Conservation (phyloP, 768 basidiomycete genomes). For the Tremella fuciformis region DNA sequence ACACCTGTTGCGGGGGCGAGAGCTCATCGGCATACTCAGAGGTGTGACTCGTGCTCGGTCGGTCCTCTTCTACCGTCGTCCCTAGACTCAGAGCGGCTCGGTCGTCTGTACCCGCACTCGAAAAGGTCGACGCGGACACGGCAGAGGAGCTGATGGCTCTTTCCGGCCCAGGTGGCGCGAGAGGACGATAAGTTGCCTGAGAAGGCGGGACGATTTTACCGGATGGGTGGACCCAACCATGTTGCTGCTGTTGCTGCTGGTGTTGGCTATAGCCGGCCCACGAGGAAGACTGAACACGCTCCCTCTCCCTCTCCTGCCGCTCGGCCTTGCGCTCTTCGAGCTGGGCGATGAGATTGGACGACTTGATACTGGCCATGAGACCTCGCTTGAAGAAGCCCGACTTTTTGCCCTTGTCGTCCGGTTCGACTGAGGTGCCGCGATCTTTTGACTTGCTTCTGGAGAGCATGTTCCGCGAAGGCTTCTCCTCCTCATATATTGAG, state of each 20-base stretch:
- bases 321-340: constrained; percentile 32
- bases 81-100: background rate
- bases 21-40: background rate
- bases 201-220: background rate
- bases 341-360: constrained; percentile 3
- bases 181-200: background rate
- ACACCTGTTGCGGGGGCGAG: background rate
- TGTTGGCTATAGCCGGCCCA: constrained; percentile 39
- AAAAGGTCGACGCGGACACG: background rate
- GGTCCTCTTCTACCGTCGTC: constrained; percentile 1
- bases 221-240: constrained; percentile 20
- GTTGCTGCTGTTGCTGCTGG: constrained; percentile 1
- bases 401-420: constrained; percentile 31
- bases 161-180: background rate
- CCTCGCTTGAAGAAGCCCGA: constrained; percentile 46
- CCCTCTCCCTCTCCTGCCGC: constrained; percentile 40
- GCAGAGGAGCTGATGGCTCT: constrained; percentile 4
- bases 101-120: background rate
- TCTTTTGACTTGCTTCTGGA: background rate
- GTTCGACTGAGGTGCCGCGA: background rate
- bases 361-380: constrained; percentile 33
- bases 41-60: constrained; percentile 1
- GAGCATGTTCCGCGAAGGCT: constrained; percentile 4
- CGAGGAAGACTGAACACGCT: constrained; percentile 40
- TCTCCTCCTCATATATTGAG: background rate